Evolutionary conservation across 106 monocot species (phyloP).

Genomic region (Dendrobium chrysotoxum): DNA sequence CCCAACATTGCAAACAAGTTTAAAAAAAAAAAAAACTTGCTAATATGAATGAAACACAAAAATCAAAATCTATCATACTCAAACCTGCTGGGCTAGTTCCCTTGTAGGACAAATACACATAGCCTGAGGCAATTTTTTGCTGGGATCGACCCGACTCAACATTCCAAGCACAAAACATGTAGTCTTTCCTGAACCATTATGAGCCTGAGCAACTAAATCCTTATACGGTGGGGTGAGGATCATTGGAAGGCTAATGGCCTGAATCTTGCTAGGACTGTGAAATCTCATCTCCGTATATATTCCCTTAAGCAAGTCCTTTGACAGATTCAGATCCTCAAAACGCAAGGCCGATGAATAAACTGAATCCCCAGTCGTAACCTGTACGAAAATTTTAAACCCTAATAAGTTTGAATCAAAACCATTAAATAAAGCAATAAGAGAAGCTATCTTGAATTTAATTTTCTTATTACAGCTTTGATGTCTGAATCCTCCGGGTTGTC

Average conservation of each 20-base stretch:
- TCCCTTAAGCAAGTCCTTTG: slow-evolving; percentile 70
- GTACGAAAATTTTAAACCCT: neutral
- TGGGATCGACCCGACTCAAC: slow-evolving; percentile 81
- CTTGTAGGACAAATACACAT: slow-evolving; percentile 92
- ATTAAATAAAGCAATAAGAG: neutral
- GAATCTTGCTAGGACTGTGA: slow-evolving; percentile 87
- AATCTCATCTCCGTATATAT: slow-evolving; percentile 87
- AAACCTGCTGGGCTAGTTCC: slow-evolving; percentile 72
- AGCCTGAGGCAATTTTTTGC: slow-evolving; percentile 59
- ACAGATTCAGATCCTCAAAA: slow-evolving; percentile 79
- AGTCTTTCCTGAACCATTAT: slow-evolving; percentile 96
- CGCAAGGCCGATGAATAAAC: slow-evolving; percentile 67
- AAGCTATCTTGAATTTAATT: neutral
- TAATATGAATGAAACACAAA: neutral
- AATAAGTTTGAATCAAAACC: neutral
- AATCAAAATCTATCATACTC: neutral
- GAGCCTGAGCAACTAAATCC: slow-evolving; percentile 90
- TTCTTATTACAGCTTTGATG: slow-evolving; percentile 49
- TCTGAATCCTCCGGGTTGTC: slow-evolving; percentile 65
- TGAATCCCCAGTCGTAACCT: slow-evolving; percentile 74
- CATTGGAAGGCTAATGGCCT: slow-evolving; percentile 89
- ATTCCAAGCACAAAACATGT: slow-evolving; percentile 98
- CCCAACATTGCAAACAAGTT: neutral
- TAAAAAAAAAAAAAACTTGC: neutral
- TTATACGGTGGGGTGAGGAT: slow-evolving; percentile 85